Conservation (phyloP, 306 rosid species). For the Cucurbita pepo region DNA sequence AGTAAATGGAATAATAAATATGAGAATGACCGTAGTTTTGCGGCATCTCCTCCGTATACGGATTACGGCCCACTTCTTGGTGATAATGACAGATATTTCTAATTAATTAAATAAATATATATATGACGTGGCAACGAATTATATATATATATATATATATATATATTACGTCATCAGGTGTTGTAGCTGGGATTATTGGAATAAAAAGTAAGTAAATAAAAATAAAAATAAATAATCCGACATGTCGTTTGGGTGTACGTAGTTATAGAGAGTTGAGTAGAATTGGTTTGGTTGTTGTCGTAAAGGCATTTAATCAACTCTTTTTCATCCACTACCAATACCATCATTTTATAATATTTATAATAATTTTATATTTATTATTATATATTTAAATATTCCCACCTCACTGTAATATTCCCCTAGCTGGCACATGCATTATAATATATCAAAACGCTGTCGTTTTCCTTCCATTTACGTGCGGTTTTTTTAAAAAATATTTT, state of each 20-base stretch:
- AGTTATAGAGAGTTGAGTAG: background rate
- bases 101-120: too few relatives aligned
- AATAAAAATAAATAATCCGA: background rate
- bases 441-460: background rate
- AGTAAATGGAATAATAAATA: too few relatives aligned
- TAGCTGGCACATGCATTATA: background rate
- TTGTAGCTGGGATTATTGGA: too few relatives aligned
- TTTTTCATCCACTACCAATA: constrained; percentile 4
- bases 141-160: too few relatives aligned
- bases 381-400: background rate
- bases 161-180: too few relatives aligned
- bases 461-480: background rate
- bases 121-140: too few relatives aligned
- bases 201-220: too few relatives aligned
- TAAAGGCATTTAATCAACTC: background rate
- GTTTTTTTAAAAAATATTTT: background rate
- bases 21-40: background rate
- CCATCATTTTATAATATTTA: background rate
- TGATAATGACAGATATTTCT: too few relatives aligned
- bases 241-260: constrained; percentile 5
- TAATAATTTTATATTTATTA: background rate
- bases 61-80: background rate
- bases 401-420: background rate
- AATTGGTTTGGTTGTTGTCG: constrained; percentile 8
- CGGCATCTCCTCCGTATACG: background rate